A percentile compares a stretch with the other conserved stretches of the same genome.
phyloP scores from a whole-genome alignment of 768 basidiomycete species.

The Termitomyces sp. region DNA sequence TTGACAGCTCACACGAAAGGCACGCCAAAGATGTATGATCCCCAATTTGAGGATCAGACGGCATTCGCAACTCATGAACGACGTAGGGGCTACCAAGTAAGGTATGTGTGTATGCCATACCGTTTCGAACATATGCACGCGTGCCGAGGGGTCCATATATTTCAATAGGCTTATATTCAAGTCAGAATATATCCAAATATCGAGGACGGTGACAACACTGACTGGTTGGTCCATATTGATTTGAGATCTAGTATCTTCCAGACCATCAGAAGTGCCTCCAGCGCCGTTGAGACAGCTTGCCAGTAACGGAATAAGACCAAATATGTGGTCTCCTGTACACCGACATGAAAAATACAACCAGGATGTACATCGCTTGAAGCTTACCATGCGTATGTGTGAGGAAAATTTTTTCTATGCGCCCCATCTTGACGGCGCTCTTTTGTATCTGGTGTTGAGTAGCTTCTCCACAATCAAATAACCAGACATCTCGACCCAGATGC shows the following conservation, averaged over 20 bases:
- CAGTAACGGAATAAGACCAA: constrained; percentile 67
- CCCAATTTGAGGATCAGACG: constrained; percentile 49
- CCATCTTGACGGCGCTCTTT: constrained; percentile 70
- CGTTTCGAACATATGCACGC: constrained; percentile 70
- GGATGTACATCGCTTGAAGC: constrained; percentile 4
- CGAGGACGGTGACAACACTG: constrained; percentile 13
- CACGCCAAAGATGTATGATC: constrained; percentile 43
- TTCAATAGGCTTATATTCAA: constrained; percentile 51
- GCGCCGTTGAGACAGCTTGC: constrained; percentile 70
- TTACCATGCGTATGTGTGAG: constrained; percentile 87
- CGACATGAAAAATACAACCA: background rate
- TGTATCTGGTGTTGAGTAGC: constrained; percentile 78
- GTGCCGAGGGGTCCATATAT: constrained; percentile 87
- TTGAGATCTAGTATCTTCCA: constrained; percentile 53
- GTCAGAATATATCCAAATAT: background rate
- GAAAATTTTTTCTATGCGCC: constrained; percentile 76
- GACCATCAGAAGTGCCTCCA: constrained; percentile 55
- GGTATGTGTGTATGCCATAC: constrained; percentile 65
- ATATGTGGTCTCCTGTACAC: constrained; percentile 73
- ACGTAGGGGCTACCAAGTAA: constrained; percentile 62
- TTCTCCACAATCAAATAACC: constrained; percentile 86
- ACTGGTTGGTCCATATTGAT: constrained; percentile 31
- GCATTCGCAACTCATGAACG: constrained; percentile 77
- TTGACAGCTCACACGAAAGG: constrained; percentile 48
- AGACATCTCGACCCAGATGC: constrained; percentile 62